Evolutionary conservation across 2,329 filamentous ascomycete genomes (phyloP), one percentile per base, ranked within the genome.

Genomic region (Fusarium pseudonygamai): DNA sequence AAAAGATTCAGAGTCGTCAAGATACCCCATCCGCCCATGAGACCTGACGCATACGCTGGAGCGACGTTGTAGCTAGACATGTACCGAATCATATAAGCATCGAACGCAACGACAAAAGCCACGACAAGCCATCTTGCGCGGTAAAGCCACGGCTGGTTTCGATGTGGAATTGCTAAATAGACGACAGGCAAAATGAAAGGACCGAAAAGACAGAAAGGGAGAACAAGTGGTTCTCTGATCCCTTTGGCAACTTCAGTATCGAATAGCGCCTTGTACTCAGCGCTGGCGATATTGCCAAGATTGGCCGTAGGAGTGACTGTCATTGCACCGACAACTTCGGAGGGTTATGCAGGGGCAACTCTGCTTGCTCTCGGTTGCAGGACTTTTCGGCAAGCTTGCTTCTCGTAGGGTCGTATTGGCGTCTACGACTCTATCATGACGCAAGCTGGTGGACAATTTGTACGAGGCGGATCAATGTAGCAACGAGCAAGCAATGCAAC

Each of bases 121-220:
- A 88, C 79, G 26, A 91, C 82, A 18, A 85, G 79, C 85, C 87
- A 90, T 56, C 82, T 76, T 37, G 84, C 83, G 14, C 75, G 81
- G 72, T 88, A 88, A 16, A 90, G 73, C 85, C 86, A 87, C 10
- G 84, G 84, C 14, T 85, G 82, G 5, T 82, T 80, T 37, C 79
- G 82, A 74, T 91, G 89, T 4, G 89, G 88, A 67, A 91, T 83
- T 55, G 85, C 80, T 20, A 92, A 84, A 79, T 90, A 92, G 7
- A 89, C 70, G 2, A 85, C 78, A 1, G 88, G 87, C 6, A 92
- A 61, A 46, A 89, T 53, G 49, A 87, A 82, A 34, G 84, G 77
- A 7, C 84, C 85, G 28, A 88, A 66, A 12, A 90, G 65, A 62
- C 84, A 82, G 64, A 87, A 86, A 1, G 89, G 89, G 13, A 91